Evolutionary conservation across 306 rosid species (phyloP).

Genomic region (Dryas drummondii): DNA sequence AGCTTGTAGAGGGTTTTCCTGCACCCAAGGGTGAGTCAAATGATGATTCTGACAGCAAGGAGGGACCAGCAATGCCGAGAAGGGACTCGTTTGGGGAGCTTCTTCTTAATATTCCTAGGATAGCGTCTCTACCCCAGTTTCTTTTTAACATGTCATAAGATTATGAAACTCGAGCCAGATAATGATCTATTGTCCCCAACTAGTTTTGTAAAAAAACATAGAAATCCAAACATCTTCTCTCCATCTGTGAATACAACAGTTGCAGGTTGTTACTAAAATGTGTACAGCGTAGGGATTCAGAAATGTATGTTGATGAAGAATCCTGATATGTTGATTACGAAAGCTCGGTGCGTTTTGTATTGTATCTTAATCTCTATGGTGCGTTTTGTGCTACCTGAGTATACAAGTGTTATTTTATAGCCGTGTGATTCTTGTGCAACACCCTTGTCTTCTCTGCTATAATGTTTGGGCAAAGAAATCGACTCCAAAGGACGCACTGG

Average conservation of each 20-base stretch:
- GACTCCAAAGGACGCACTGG: no score
- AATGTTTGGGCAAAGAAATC: no score
- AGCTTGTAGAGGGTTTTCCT: slow-evolving; percentile 18
- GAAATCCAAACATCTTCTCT: not conserved
- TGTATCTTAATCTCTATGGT: no score
- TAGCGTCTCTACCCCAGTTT: slow-evolving; percentile 75
- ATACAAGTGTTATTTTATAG: not conserved
- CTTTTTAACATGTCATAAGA: slow-evolving; percentile 48
- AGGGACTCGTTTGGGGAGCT: slow-evolving; percentile 73
- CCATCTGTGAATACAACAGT: slow-evolving; percentile 34
- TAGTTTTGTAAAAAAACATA: slow-evolving; percentile 20
- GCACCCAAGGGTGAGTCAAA: slow-evolving; percentile 24
- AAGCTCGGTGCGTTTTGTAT: no score
- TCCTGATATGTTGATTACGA: slow-evolving; percentile 16
- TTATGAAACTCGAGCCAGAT: slow-evolving; percentile 42
- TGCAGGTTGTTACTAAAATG: slow-evolving; percentile 19
- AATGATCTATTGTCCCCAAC: not conserved
- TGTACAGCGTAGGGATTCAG: slow-evolving; percentile 37
- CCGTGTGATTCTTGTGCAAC: not conserved
- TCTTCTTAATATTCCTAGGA: slow-evolving; percentile 69
- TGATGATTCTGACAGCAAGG: slow-evolving; percentile 40
- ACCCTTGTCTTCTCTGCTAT: not conserved
- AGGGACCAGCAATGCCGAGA: slow-evolving; percentile 48
- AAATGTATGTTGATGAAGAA: slow-evolving; percentile 42
- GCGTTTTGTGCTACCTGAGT: not conserved